These are phyloP conservation scores for Lichtheimia ramosa DNA, from an alignment of 371 early-diverging fungal species.

Conservation along the genomic window DNA sequence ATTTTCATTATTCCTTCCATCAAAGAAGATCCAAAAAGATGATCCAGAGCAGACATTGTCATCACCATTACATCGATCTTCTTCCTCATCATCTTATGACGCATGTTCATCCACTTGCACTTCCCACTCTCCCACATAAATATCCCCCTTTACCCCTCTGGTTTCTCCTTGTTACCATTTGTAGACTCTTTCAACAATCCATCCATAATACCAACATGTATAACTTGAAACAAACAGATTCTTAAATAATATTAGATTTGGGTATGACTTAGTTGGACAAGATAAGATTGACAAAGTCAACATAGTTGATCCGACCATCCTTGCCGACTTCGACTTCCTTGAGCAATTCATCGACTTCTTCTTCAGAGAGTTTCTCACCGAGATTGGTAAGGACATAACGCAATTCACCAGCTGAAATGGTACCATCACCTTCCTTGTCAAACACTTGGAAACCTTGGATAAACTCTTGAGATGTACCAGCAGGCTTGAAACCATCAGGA, in stretches of 20 bases:
- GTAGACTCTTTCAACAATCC: too few species aligned
- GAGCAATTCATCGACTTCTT: slow-evolving; percentile 84
- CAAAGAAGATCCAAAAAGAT: neutral
- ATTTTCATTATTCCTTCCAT: neutral
- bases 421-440: slow-evolving; percentile 93
- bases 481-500: slow-evolving; percentile 76
- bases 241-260: too few species aligned
- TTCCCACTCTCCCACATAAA: too few species aligned
- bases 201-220: too few species aligned
- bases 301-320: slow-evolving; percentile 81
- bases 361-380: slow-evolving; percentile 90
- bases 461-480: slow-evolving; percentile 85
- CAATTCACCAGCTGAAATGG: slow-evolving; percentile 90
- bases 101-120: too few species aligned
- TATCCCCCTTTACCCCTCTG: too few species aligned
- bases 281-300: slow-evolving; percentile 62
- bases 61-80: too few species aligned
- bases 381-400: slow-evolving; percentile 93
- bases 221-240: too few species aligned
- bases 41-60: neutral
- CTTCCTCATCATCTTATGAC: too few species aligned
- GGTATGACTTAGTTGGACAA: slow-evolving; percentile 38
- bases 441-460: slow-evolving; percentile 96
- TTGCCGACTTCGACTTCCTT: slow-evolving; percentile 77
- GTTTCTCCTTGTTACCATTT: too few species aligned